Percentiles rank a stretch among this genome's conserved stretches.
Evolutionary conservation across 805 yeast genomes (phyloP).

Genomic region (Spathaspora hagerdaliae): DNA sequence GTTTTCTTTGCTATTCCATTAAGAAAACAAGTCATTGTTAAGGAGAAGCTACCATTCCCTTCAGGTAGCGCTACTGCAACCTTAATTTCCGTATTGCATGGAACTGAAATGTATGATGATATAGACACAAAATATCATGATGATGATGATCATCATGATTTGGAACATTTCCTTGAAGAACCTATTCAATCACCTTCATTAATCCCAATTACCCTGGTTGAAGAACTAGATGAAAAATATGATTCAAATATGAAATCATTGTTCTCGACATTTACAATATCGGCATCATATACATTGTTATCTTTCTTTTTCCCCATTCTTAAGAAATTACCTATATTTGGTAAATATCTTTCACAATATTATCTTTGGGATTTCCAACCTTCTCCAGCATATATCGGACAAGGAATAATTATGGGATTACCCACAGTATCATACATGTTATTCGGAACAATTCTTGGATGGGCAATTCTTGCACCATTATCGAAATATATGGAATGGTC

Average conservation of each 20-base stretch:
- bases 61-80: constrained; percentile 97
- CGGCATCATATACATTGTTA: constrained; percentile 67
- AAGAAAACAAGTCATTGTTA: constrained; percentile 80
- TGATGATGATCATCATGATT: constrained; percentile 3
- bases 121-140: constrained; percentile 7
- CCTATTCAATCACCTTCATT: background rate
- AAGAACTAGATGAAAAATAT: background rate
- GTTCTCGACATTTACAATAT: constrained; percentile 55
- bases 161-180: background rate
- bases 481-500: constrained; percentile 78
- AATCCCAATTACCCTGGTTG: background rate
- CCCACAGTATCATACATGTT: constrained; percentile 90
- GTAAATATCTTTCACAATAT: constrained; percentile 50
- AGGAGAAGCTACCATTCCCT: constrained; percentile 86
- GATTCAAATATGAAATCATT: constrained; percentile 58
- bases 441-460: constrained; percentile 83
- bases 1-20: constrained; percentile 92
- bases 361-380: constrained; percentile 91
- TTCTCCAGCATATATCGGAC: constrained; percentile 96
- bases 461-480: constrained; percentile 88
- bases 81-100: constrained; percentile 80
- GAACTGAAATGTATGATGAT: constrained; percentile 50
- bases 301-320: constrained; percentile 74
- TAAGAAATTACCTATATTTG: constrained; percentile 72
- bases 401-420: constrained; percentile 95